phyloP scores from a whole-genome alignment of 371 early-diverging fungal genomes.

The Mycotypha africana region DNA sequence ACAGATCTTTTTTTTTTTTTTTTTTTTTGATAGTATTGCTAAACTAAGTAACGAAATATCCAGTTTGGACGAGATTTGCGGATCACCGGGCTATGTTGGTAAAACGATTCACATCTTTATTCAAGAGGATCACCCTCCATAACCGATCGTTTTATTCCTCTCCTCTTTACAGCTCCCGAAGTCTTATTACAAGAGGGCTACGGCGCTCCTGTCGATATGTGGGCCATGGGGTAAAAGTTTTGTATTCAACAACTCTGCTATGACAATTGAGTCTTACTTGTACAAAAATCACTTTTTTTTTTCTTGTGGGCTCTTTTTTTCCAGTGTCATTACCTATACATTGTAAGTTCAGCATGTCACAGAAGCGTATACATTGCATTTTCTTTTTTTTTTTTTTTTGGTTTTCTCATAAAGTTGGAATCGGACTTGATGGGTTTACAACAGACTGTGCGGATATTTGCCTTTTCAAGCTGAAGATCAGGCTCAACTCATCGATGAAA shows the following conservation, averaged over 20 bases:
- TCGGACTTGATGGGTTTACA: too few species aligned
- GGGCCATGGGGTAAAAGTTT: conserved; percentile 68
- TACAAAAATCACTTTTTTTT: too few species aligned
- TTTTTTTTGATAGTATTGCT: conserved; percentile 44
- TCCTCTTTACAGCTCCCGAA: conserved; percentile 67
- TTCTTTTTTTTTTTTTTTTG: neutral
- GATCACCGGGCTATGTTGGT: conserved; percentile 56
- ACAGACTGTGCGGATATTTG: conserved; percentile 66
- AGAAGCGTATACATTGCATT: too few species aligned
- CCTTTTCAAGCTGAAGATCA: conserved; percentile 68
- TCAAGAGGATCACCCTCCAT: too few species aligned
- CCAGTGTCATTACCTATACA: too few species aligned
- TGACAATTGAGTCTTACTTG: too few species aligned
- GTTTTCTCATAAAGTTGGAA: conserved; percentile 39
- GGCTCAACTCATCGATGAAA: conserved; percentile 50
- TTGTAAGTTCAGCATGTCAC: too few species aligned
- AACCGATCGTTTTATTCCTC: conserved; percentile 33
- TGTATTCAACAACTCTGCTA: too few species aligned
- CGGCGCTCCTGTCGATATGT: conserved; percentile 80
- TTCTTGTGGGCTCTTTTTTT: too few species aligned
- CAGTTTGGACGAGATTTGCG: conserved; percentile 54
- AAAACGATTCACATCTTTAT: conserved; percentile 4
- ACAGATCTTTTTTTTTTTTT: neutral
- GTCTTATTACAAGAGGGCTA: conserved; percentile 66
- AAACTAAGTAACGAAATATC: conserved; percentile 40